Percentiles rank a stretch among this genome's conserved stretches.
phyloP scores from a whole-genome alignment of 768 basidiomycete genomes.

The Rhodotorula babjevae region DNA sequence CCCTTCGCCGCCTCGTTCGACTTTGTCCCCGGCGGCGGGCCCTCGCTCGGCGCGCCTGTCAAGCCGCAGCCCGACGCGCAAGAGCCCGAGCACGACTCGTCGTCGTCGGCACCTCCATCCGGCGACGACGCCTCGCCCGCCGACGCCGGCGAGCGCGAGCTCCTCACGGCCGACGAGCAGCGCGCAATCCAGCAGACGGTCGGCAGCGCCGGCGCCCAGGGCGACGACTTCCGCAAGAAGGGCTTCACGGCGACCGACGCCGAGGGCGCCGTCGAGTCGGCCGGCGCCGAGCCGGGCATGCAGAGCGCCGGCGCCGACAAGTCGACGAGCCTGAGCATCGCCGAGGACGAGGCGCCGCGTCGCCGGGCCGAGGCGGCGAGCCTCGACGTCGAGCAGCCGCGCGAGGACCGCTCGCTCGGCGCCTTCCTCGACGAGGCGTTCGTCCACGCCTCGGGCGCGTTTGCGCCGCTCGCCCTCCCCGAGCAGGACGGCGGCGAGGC shows the following conservation, averaged over 20 bases:
- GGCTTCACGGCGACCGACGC: neutral
- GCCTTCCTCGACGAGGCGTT: slow-evolving; percentile 9
- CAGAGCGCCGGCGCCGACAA: too few species aligned
- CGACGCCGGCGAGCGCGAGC: neutral
- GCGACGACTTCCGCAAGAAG: slow-evolving; percentile 17
- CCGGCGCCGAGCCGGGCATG: too few species aligned
- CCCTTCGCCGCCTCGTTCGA: slow-evolving; percentile 31
- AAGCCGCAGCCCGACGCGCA: too few species aligned
- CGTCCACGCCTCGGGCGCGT: slow-evolving; percentile 2
- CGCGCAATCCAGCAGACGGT: neutral
- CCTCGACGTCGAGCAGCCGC: too few species aligned
- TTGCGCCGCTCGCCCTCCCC: neutral
- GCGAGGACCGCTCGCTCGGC: slow-evolving; percentile 8
- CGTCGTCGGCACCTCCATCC: too few species aligned
- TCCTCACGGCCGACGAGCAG: neutral
- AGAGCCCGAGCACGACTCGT: too few species aligned
- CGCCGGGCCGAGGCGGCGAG: too few species aligned
- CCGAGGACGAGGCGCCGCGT: neutral
- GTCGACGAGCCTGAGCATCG: neutral
- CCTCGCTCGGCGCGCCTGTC: slow-evolving; percentile 7
- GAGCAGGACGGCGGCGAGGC: too few species aligned
- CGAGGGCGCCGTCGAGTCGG: neutral
- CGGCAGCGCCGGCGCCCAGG: slow-evolving; percentile 15
- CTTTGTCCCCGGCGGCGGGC: slow-evolving; percentile 18
- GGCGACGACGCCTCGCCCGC: too few species aligned